A percentile compares a stretch with the other conserved stretches of the same genome.
Evolutionary conservation across 2,329 filamentous ascomycete species (phyloP).

Genomic region (Talaromyces verruculosus): DNA sequence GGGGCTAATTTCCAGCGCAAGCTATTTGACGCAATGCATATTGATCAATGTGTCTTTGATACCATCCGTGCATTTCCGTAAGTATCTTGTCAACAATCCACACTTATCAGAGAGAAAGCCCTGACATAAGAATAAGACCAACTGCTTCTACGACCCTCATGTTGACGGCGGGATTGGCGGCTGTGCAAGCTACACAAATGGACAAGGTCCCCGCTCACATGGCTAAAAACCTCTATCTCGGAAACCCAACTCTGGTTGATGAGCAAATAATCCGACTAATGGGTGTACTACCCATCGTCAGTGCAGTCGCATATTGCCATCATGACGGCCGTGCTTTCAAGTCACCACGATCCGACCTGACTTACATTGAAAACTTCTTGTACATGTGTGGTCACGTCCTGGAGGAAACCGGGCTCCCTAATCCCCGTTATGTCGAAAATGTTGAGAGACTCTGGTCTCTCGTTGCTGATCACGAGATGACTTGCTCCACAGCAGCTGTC

Average conservation of each 20-base stretch:
- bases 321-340: background rate
- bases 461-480: slow-evolving; percentile 9
- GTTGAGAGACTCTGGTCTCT: background rate
- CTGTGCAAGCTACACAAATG: background rate
- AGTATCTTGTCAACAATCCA: background rate
- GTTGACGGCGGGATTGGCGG: background rate
- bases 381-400: background rate
- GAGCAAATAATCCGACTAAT: slow-evolving; percentile 2
- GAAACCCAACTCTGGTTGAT: background rate
- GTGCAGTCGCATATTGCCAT: slow-evolving; percentile 1
- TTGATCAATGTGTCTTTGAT: background rate
- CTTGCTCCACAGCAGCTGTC: background rate
- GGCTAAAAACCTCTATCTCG: background rate
- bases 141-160: background rate
- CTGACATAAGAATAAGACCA: background rate
- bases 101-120: background rate
- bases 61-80: background rate
- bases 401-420: background rate
- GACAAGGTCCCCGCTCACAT: background rate
- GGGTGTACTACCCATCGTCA: background rate
- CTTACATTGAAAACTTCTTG: slow-evolving; percentile 8
- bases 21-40: background rate
- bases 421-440: background rate
- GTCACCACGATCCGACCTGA: background rate
- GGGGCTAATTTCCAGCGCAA: background rate